These are phyloP conservation scores for Earliella scabrosa DNA, from an alignment of 1,284 basidiomycete genomes.

Conservation along the genomic window DNA sequence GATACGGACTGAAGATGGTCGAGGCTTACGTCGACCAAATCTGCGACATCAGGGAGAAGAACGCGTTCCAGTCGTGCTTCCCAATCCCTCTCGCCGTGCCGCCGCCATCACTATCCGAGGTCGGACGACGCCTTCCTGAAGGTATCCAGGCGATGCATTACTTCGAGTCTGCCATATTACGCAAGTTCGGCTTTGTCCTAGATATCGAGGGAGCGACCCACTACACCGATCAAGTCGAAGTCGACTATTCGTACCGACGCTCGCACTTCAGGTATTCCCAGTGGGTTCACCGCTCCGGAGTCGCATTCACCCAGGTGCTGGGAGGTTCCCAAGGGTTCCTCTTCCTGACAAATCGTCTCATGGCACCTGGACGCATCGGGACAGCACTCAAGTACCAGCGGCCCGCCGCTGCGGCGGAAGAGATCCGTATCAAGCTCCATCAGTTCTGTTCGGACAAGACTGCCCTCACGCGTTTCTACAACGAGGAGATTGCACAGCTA, in stretches of 20 bases:
- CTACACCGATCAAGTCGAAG: constrained; percentile 81
- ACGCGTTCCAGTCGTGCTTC: constrained; percentile 89
- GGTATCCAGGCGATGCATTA: constrained; percentile 67
- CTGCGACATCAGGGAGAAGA: constrained; percentile 79
- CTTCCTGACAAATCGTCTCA: constrained; percentile 86
- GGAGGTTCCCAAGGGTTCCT: constrained; percentile 80
- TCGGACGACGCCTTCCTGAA: constrained; percentile 71
- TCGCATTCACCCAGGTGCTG: constrained; percentile 87
- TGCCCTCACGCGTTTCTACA: constrained; percentile 68
- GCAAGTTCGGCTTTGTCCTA: constrained; percentile 81
- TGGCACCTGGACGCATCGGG: constrained; percentile 68
- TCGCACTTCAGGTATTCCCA: constrained; percentile 81
- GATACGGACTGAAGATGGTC: constrained; percentile 90
- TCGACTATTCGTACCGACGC: constrained; percentile 89
- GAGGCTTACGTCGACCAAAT: constrained; percentile 92
- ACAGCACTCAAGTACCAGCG: constrained; percentile 51
- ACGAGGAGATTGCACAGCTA: constrained; percentile 64
- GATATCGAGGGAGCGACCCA: constrained; percentile 83
- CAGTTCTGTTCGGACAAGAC: constrained; percentile 69
- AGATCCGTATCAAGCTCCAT: constrained; percentile 62
- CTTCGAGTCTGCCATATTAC: constrained; percentile 83
- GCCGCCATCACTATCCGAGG: constrained; percentile 73
- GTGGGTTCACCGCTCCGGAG: constrained; percentile 87
- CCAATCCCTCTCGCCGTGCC: constrained; percentile 76
- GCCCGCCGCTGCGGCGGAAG: constrained; percentile 57